Conservation (phyloP, 2,329 filamentous ascomycete species). For the Botrytis medusae region DNA sequence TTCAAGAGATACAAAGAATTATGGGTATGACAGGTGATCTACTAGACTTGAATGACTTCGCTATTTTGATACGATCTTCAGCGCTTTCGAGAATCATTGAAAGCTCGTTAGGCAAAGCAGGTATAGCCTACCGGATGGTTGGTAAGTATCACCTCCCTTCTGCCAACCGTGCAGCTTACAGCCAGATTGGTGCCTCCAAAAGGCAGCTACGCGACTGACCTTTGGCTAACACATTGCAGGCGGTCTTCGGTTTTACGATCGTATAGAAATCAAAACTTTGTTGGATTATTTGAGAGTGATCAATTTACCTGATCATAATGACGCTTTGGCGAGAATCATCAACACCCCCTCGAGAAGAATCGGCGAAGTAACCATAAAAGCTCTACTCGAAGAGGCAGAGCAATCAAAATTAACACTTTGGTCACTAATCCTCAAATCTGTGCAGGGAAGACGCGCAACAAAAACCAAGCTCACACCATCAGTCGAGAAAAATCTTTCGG, state of each 20-base stretch:
- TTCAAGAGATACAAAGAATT: conserved; percentile 74
- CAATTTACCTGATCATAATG: conserved; percentile 81
- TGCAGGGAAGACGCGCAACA: conserved; percentile 51
- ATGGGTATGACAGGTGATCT: conserved; percentile 71
- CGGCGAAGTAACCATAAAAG: conserved; percentile 74
- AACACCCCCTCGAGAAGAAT: conserved; percentile 81
- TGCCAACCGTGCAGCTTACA: background rate
- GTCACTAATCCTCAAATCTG: conserved; percentile 63
- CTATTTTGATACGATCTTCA: conserved; percentile 83
- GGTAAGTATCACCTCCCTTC: conserved; percentile 45
- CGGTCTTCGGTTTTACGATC: conserved; percentile 87
- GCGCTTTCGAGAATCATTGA: conserved; percentile 84
- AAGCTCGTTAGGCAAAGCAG: conserved; percentile 72
- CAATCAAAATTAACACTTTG: conserved; percentile 68
- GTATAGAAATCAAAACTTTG: conserved; percentile 81
- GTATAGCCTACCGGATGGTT: conserved; percentile 89
- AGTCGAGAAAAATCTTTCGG: conserved; percentile 56
- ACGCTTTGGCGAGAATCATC: conserved; percentile 78
- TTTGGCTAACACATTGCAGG: conserved; percentile 40
- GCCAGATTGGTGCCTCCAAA: background rate
- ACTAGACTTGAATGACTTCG: conserved; percentile 74
- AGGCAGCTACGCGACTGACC: background rate
- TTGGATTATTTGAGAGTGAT: conserved; percentile 87
- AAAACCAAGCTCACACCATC: conserved; percentile 55
- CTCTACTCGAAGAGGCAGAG: conserved; percentile 75